Evolutionary conservation across 2,329 filamentous ascomycete genomes (phyloP), one percentile per base, ranked within the genome.

Genomic region (Pseudogymnoascus sp.): DNA sequence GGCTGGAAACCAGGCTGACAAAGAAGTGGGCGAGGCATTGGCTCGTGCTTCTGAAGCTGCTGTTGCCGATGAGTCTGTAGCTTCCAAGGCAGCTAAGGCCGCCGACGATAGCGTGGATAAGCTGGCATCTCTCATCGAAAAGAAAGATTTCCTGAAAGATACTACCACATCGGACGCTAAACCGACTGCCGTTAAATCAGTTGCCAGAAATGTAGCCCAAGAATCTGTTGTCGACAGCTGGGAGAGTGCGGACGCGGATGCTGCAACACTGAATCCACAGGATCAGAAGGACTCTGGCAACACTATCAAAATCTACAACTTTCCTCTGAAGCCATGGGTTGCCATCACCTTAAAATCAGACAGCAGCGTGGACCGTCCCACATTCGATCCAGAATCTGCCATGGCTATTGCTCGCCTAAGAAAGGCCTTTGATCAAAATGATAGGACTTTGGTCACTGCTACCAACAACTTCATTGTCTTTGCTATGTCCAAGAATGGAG

Each of bases 351-450:
- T 97, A 68, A 79, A 84, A 72, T 77, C 83, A 66, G 74, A 80
- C 64, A 75, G 80, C 63, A 75, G 81, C 11, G 79, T 84, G 63
- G 73, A 80, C 26, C 81, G 83, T 13, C 81, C 87, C 3, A 76
- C 80, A 59, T 87, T 97, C 73, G 86, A 88, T 37, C 13, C 57
- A 59, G 57, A 93, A 66, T 83, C 87, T 44, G 86, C 96, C 68
- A 89, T 96, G 79, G 91, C 96, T 68, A 94, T 99, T 71, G 93
- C 94, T 59, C 85, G 92, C 62, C 81, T 97, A 66, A 96, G 96
- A 81, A 97, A 97, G 77, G 92, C 96, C 4, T 97, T 97, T 69
- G 94, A 99, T 71, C 94, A 97, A 76, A 87, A 97, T 64, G 94
- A 99, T 72, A 89, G 95, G 66, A 95, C 92, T 65, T 82, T 99